Percentiles rank a stretch among this genome's conserved stretches.
These are phyloP conservation scores for Fistulifera solaris DNA, from an alignment of 108 stramenopile genomes.

Conservation along the genomic window DNA sequence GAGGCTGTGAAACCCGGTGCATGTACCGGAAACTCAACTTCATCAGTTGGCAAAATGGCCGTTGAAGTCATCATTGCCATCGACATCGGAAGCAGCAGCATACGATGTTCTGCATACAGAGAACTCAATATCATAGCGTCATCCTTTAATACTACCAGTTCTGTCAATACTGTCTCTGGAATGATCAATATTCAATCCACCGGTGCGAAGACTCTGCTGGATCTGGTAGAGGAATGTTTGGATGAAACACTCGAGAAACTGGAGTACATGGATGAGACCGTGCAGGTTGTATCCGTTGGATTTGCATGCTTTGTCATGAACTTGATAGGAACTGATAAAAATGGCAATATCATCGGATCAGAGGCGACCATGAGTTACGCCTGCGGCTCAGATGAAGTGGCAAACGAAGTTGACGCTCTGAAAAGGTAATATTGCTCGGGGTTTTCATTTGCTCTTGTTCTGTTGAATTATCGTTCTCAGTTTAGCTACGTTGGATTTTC, in stretches of 20 bases:
- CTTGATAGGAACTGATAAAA: conserved; percentile 43
- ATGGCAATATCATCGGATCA: conserved; percentile 22
- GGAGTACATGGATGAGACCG: background rate
- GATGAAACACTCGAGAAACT: conserved; percentile 32
- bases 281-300: conserved; percentile 48
- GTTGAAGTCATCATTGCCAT: conserved; percentile 43
- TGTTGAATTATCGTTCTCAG: background rate
- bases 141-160: background rate
- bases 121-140: background rate
- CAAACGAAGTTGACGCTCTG: conserved; percentile 36
- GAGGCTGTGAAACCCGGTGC: too few relatives aligned
- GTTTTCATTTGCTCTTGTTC: background rate
- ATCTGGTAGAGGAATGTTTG: conserved; percentile 43
- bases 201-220: conserved; percentile 21
- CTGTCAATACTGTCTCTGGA: conserved; percentile 1
- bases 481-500: too few relatives aligned
- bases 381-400: conserved; percentile 53
- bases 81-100: conserved; percentile 65
- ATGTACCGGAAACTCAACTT: too few relatives aligned
- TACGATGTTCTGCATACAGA: conserved; percentile 27
- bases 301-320: conserved; percentile 85
- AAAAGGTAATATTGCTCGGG: conserved; percentile 22
- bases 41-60: too few relatives aligned
- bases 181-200: background rate
- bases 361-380: conserved; percentile 64